Evolutionary conservation across 2,329 filamentous ascomycete genomes (phyloP).

Genomic region (Karstenula rhodostoma): DNA sequence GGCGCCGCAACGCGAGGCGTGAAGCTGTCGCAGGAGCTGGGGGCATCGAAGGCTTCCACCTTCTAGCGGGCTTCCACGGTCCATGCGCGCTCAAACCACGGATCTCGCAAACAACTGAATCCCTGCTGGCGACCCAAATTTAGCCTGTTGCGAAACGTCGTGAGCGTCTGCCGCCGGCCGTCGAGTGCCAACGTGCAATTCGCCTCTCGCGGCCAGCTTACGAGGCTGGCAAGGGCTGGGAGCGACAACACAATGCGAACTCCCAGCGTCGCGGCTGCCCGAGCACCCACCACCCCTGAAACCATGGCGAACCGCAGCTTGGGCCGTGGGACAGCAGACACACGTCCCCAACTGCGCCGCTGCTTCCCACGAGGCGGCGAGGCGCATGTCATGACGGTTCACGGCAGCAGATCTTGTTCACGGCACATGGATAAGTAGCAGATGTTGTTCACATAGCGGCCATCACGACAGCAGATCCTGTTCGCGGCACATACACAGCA

Average conservation of each 20-base stretch:
- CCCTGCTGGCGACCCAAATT: slow-evolving; percentile 23
- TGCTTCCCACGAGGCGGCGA: slow-evolving; percentile 26
- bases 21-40: slow-evolving; percentile 19
- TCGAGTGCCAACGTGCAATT: background rate
- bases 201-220: background rate
- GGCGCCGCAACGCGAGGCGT: background rate
- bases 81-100: slow-evolving; percentile 17
- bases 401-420: slow-evolving; percentile 4
- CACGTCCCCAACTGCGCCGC: slow-evolving; percentile 21
- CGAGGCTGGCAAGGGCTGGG: background rate
- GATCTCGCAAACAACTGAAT: slow-evolving; percentile 7
- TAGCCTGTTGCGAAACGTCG: slow-evolving; percentile 32
- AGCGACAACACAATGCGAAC: background rate
- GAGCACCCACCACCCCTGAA: slow-evolving; percentile 21
- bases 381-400: slow-evolving; percentile 31
- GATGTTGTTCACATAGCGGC: no score
- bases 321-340: slow-evolving; percentile 29
- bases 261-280: slow-evolving; percentile 11
- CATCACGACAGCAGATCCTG: no score
- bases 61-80: slow-evolving; percentile 27
- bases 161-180: slow-evolving; percentile 9
- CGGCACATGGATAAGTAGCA: no score
- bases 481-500: no score
- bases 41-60: slow-evolving; percentile 40
- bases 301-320: slow-evolving; percentile 34